phyloP scores from a whole-genome alignment of 1,284 basidiomycete species.

The Ganoderma lingzhi region DNA sequence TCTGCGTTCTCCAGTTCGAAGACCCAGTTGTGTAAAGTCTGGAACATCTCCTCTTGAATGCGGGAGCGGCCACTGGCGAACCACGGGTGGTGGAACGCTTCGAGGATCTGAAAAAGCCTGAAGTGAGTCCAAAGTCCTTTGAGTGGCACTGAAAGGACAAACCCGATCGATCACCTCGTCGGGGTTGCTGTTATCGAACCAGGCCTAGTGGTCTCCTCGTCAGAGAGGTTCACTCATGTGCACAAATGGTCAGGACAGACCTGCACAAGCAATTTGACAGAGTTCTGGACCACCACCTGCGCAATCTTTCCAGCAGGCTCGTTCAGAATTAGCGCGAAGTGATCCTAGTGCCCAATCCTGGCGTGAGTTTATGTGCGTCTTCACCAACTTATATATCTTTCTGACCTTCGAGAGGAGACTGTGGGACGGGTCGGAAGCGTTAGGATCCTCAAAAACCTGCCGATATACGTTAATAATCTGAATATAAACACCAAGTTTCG shows the following conservation, averaged over 20 bases:
- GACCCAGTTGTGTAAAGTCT: slow-evolving; percentile 66
- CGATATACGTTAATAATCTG: not conserved
- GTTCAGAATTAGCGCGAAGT: slow-evolving; percentile 71
- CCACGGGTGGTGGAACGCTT: slow-evolving; percentile 77
- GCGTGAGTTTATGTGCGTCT: not conserved
- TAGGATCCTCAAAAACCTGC: slow-evolving; percentile 73
- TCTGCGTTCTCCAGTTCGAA: slow-evolving; percentile 55
- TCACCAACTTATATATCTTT: not conserved
- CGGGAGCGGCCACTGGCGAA: slow-evolving; percentile 62
- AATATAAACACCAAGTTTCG: not conserved
- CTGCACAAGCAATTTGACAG: slow-evolving; percentile 69
- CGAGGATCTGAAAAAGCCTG: slow-evolving; percentile 53
- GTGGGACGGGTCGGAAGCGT: slow-evolving; percentile 80
- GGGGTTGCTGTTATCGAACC: slow-evolving; percentile 59
- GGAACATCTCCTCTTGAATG: slow-evolving; percentile 74
- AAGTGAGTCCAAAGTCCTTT: slow-evolving; percentile 1
- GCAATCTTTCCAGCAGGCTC: slow-evolving; percentile 81
- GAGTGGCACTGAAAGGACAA: slow-evolving; percentile 19
- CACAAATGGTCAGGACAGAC: slow-evolving; percentile 42
- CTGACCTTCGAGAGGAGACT: slow-evolving; percentile 67
- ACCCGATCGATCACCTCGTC: slow-evolving; percentile 60
- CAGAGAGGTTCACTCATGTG: not conserved
- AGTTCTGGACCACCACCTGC: slow-evolving; percentile 68
- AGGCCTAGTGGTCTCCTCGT: slow-evolving; percentile 48
- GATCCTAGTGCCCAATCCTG: slow-evolving; percentile 49